Percentiles rank a stretch among this genome's conserved stretches.
Evolutionary conservation across 2,329 filamentous ascomycete species (phyloP).

Genomic region (Beauveria pseudobassiana): DNA sequence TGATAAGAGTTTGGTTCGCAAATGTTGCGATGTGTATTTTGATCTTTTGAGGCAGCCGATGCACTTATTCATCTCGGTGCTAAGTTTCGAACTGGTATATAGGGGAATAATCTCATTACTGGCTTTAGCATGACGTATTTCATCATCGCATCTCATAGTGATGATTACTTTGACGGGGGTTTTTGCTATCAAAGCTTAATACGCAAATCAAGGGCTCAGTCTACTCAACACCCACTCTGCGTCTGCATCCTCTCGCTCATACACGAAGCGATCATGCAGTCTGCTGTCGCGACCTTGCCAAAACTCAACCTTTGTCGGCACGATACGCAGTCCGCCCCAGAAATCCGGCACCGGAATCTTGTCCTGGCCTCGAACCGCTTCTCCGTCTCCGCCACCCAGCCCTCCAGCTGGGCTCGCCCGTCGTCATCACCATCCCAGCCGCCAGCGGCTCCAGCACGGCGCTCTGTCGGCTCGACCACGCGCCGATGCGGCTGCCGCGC

Average conservation of each 20-base stretch:
- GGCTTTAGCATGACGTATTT: background rate
- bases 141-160: background rate
- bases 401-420: conserved; percentile 66
- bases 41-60: background rate
- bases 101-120: background rate
- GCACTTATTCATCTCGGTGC: background rate
- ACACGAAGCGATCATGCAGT: conserved; percentile 89
- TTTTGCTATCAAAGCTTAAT: background rate
- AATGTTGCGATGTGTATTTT: background rate
- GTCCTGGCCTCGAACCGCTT: conserved; percentile 63
- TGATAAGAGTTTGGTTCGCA: background rate
- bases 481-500: conserved; percentile 79
- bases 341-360: conserved; percentile 86
- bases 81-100: too few relatives aligned
- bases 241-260: conserved; percentile 52
- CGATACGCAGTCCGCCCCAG: conserved; percentile 85
- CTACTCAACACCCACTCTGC: conserved; percentile 61
- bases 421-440: conserved; percentile 48
- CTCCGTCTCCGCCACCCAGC: conserved; percentile 70
- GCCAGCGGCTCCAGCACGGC: conserved; percentile 50
- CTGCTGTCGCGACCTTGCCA: conserved; percentile 89
- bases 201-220: conserved; percentile 54
- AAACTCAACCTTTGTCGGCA: conserved; percentile 86
- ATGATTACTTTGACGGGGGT: too few relatives aligned
- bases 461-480: conserved; percentile 90